Percentiles rank a stretch among this genome's conserved stretches.
phyloP scores from a whole-genome alignment of 2,329 filamentous ascomycete species.

The Didymellaceae sp. region DNA sequence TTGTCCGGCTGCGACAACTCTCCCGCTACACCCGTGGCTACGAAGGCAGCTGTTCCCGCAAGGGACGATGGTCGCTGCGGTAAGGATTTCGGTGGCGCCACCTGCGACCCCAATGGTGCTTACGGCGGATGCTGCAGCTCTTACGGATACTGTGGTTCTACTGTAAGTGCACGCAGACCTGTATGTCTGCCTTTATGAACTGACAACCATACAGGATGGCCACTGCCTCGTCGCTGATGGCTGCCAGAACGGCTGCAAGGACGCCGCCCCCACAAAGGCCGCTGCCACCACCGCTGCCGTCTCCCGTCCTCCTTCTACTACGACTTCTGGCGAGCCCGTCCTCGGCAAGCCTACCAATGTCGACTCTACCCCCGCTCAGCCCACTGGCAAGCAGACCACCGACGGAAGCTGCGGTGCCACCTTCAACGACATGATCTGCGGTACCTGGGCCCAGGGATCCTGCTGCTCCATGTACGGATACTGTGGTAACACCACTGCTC shows the following conservation, averaged over 20 bases:
- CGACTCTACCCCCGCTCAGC: constrained; percentile 20
- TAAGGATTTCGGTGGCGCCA: constrained; percentile 48
- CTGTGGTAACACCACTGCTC: constrained; percentile 57
- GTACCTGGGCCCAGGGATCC: constrained; percentile 59
- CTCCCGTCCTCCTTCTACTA: constrained; percentile 40
- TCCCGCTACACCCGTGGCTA: constrained; percentile 13
- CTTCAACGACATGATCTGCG: constrained; percentile 59
- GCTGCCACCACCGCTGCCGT: constrained; percentile 18
- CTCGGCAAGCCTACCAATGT: constrained; percentile 41
- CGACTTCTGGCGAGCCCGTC: constrained; percentile 47
- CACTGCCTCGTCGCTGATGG: constrained; percentile 48
- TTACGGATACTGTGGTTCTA: constrained; percentile 46
- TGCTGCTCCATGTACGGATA: constrained; percentile 67
- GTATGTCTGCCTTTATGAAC: neutral
- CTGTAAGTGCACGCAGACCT: constrained; percentile 7
- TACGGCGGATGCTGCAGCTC: constrained; percentile 51
- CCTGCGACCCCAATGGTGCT: constrained; percentile 48
- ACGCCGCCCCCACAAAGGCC: constrained; percentile 13
- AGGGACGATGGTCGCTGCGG: constrained; percentile 51
- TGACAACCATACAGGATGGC: constrained; percentile 25
- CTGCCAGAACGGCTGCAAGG: constrained; percentile 51
- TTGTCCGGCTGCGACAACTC: constrained; percentile 40
- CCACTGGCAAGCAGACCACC: constrained; percentile 49
- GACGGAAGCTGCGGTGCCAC: constrained; percentile 62
- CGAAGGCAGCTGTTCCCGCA: constrained; percentile 13